phyloP scores from a whole-genome alignment of 345 rosid species.

The Moricandia arvensis region DNA sequence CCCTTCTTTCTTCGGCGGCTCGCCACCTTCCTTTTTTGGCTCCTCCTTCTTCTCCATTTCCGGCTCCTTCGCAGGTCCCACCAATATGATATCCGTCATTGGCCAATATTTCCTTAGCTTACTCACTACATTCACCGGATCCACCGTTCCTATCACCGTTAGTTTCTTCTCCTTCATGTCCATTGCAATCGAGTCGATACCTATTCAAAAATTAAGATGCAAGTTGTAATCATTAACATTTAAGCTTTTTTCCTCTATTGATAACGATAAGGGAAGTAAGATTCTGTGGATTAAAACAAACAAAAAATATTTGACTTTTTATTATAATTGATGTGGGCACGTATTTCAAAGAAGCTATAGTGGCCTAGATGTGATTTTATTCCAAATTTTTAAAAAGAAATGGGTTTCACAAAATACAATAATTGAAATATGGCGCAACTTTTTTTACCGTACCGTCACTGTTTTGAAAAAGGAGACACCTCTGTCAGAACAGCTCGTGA shows the following conservation, averaged over 20 bases:
- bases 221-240: neutral
- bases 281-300: neutral
- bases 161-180: slow-evolving; percentile 77
- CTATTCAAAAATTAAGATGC: slow-evolving; percentile 32
- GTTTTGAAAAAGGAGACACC: slow-evolving; percentile 23
- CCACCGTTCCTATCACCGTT: slow-evolving; percentile 72
- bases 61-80: slow-evolving; percentile 87
- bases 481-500: slow-evolving; percentile 37
- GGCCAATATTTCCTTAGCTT: slow-evolving; percentile 82
- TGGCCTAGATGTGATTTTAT: slow-evolving; percentile 27
- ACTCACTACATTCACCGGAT: slow-evolving; percentile 68
- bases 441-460: slow-evolving; percentile 37
- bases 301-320: slow-evolving; percentile 7
- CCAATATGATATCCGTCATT: slow-evolving; percentile 55
- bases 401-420: slow-evolving; percentile 19
- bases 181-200: slow-evolving; percentile 80
- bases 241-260: neutral
- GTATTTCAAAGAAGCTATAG: slow-evolving; percentile 30
- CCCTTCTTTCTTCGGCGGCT: slow-evolving; percentile 50
- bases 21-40: slow-evolving; percentile 56
- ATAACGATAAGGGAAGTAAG: slow-evolving; percentile 7
- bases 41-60: slow-evolving; percentile 76
- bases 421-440: slow-evolving; percentile 22
- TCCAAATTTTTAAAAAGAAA: neutral
- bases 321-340: slow-evolving; percentile 24